phyloP scores from a whole-genome alignment of 2,329 filamentous ascomycete genomes.

The Exophiala mesophila region DNA sequence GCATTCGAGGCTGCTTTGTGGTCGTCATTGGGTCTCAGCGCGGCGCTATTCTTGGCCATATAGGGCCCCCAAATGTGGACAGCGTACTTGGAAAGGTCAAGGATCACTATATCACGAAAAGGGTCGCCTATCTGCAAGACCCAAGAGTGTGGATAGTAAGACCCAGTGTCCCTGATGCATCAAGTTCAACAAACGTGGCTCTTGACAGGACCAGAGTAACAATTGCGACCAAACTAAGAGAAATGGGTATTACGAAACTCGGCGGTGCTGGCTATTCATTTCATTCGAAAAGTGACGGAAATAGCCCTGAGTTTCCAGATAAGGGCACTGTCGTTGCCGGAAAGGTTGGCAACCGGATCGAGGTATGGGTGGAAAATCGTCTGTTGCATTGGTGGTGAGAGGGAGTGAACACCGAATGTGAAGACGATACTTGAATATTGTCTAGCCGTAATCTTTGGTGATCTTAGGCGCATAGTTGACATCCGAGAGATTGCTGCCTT shows the following conservation, averaged over 20 bases:
- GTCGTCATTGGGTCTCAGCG: not conserved
- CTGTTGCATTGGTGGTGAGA: not conserved
- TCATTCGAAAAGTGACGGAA: slow-evolving; percentile 1
- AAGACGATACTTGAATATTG: too few species aligned
- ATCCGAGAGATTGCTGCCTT: too few species aligned
- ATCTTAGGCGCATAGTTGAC: too few species aligned
- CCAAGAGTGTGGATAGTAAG: not conserved
- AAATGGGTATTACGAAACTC: slow-evolving; percentile 1
- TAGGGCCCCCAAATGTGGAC: not conserved
- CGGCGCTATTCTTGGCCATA: not conserved
- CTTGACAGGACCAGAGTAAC: not conserved
- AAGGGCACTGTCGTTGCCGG: not conserved
- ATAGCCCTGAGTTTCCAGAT: slow-evolving; percentile 10
- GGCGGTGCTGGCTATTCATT: not conserved
- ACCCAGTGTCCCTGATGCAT: not conserved
- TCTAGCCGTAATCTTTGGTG: too few species aligned
- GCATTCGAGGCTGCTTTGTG: not conserved
- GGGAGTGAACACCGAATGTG: too few species aligned
- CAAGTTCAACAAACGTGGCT: not conserved
- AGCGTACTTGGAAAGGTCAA: not conserved
- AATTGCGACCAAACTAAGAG: not conserved
- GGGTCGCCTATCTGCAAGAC: not conserved
- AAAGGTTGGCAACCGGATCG: not conserved
- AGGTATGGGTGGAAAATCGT: not conserved
- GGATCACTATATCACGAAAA: not conserved